phyloP scores from a whole-genome alignment of 2,329 filamentous ascomycete genomes.

The Colletotrichum limetticola region DNA sequence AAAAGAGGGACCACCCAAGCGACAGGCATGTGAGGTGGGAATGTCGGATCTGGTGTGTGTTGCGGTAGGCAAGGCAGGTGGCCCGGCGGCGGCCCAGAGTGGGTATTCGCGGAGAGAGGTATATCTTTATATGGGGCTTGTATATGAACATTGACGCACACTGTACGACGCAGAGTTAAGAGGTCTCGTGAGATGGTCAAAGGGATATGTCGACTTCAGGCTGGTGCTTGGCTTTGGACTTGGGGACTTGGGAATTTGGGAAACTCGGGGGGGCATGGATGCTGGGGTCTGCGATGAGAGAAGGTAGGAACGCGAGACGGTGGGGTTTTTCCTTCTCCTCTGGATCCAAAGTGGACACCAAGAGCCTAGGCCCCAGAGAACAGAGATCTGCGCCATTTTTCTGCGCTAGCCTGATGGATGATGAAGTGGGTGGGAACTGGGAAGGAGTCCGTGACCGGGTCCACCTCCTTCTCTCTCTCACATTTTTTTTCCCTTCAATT shows the following conservation, averaged over 20 bases:
- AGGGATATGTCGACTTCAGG: neutral
- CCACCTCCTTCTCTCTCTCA: constrained; percentile 7
- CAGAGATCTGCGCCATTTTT: constrained; percentile 36
- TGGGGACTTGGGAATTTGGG: neutral
- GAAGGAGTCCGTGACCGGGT: neutral
- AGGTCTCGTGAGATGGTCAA: constrained; percentile 3
- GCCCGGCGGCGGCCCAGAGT: neutral
- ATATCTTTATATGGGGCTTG: neutral
- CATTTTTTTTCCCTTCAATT: neutral
- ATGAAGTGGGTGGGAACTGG: constrained; percentile 8
- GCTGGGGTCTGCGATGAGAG: neutral
- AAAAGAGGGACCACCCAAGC: neutral
- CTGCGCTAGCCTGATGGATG: constrained; percentile 31
- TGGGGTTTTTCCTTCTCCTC: constrained; percentile 12
- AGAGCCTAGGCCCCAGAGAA: constrained; percentile 31
- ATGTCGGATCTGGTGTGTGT: constrained; percentile 1
- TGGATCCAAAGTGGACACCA: constrained; percentile 16
- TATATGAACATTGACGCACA: neutral
- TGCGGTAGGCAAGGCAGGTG: neutral
- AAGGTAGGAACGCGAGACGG: constrained; percentile 5
- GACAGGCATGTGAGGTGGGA: neutral
- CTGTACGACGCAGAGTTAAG: neutral
- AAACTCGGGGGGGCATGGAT: neutral
- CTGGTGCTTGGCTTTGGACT: neutral
- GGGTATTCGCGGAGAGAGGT: neutral